phyloP scores from a whole-genome alignment of 225 moss, liverwort and hornwort species.

The Thuidium tamariscinum region DNA sequence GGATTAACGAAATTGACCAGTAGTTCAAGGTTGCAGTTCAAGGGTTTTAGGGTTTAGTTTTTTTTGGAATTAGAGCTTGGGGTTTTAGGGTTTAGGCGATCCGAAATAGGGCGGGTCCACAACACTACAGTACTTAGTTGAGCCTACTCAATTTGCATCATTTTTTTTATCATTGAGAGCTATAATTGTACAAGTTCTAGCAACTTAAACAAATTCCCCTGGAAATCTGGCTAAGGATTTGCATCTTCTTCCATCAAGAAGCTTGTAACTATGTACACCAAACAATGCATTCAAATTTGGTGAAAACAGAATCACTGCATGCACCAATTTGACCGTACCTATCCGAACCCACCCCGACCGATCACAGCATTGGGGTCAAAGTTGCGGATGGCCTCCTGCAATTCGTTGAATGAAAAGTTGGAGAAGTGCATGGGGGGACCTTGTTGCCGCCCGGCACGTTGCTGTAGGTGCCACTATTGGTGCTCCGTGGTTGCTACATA shows the following conservation, averaged over 20 bases:
- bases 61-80: too few species aligned
- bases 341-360: constrained; percentile 22
- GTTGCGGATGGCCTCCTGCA: not conserved
- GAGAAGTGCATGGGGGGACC: constrained; percentile 2
- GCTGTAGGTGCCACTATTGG: not conserved
- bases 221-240: not conserved
- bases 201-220: not conserved
- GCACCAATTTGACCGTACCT: not conserved
- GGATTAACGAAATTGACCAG: not conserved
- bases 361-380: not conserved
- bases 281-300: not conserved
- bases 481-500: not conserved
- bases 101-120: not conserved
- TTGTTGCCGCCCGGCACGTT: not conserved
- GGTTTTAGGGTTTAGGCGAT: not conserved
- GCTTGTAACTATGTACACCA: not conserved
- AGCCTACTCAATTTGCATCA: not conserved
- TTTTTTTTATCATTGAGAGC: too few species aligned
- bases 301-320: not conserved
- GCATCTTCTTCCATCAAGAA: not conserved
- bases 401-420: not conserved
- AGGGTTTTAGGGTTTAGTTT: too few species aligned
- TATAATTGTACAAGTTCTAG: too few species aligned
- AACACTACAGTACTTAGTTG: not conserved
- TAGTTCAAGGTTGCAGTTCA: too few species aligned